These are phyloP conservation scores for Bretziella fagacearum DNA, from an alignment of 2,329 filamentous ascomycete genomes.

Conservation along the genomic window DNA sequence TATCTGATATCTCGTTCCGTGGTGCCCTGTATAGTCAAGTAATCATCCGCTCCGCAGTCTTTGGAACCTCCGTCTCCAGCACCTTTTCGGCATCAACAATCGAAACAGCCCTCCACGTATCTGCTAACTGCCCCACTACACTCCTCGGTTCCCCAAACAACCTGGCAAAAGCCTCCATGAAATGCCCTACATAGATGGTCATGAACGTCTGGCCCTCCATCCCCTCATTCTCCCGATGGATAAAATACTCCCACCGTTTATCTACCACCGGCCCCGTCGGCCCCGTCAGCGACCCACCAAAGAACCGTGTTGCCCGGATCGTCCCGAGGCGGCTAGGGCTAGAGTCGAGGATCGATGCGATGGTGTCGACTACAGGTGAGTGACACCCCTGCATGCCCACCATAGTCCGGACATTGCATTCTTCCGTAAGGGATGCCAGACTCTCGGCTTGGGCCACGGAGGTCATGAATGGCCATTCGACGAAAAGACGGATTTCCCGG, in stretches of 20 bases:
- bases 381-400: conserved; percentile 36
- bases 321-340: neutral
- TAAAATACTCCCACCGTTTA: neutral
- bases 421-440: conserved; percentile 23
- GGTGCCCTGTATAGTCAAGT: neutral
- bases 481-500: conserved; percentile 36
- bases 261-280: neutral
- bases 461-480: conserved; percentile 42
- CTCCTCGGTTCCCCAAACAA: neutral
- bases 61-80: neutral
- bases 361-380: conserved; percentile 21
- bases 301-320: neutral
- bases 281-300: neutral
- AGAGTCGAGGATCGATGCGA: neutral
- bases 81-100: neutral
- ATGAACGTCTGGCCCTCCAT: neutral
- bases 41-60: neutral
- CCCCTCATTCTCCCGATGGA: neutral
- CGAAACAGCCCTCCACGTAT: neutral
- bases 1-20: neutral
- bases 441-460: conserved; percentile 26
- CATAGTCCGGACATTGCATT: conserved; percentile 24
- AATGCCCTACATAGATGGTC: neutral
- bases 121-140: neutral
- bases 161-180: neutral